phyloP scores from a whole-genome alignment of 2,329 filamentous ascomycete genomes.

The Cladosporium sp. region DNA sequence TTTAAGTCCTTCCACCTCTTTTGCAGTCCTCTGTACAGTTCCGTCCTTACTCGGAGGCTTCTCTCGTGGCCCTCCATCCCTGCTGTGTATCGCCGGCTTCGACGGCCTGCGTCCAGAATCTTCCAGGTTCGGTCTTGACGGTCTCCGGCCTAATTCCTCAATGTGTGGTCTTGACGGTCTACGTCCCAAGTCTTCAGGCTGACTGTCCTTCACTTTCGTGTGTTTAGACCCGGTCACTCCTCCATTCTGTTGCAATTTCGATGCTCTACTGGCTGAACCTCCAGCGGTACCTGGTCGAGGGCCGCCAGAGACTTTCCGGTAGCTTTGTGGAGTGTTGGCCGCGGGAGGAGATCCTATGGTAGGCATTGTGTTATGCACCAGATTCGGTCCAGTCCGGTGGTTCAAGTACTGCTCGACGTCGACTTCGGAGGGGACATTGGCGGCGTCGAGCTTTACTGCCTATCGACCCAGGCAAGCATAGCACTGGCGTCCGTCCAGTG shows the following conservation, averaged over 20 bases:
- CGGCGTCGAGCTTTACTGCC: constrained; percentile 6
- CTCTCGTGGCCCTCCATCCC: constrained; percentile 12
- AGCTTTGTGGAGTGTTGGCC: not conserved
- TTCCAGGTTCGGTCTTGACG: not conserved
- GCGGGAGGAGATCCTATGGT: constrained; percentile 4
- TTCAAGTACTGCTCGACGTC: constrained; percentile 4
- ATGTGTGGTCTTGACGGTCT: not conserved
- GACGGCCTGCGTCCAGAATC: not conserved
- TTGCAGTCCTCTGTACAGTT: constrained; percentile 62
- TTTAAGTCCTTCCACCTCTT: constrained; percentile 69
- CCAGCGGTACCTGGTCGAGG: not conserved
- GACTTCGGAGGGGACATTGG: constrained; percentile 8
- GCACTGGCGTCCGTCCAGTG: constrained; percentile 4
- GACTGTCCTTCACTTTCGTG: not conserved
- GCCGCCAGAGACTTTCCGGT: constrained; percentile 5
- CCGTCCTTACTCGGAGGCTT: constrained; percentile 54
- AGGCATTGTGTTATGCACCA: not conserved
- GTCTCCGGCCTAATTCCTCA: not conserved
- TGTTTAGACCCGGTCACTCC: not conserved
- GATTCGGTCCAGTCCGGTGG: not conserved
- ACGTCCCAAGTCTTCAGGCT: not conserved
- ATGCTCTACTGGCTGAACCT: not conserved
- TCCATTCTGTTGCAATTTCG: constrained; percentile 1
- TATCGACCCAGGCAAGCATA: constrained; percentile 6
- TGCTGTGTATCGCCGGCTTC: not conserved